Evolutionary conservation across 495 filamentous ascomycete genomes (phyloP).

Genomic region (Penicillium chermesinum): DNA sequence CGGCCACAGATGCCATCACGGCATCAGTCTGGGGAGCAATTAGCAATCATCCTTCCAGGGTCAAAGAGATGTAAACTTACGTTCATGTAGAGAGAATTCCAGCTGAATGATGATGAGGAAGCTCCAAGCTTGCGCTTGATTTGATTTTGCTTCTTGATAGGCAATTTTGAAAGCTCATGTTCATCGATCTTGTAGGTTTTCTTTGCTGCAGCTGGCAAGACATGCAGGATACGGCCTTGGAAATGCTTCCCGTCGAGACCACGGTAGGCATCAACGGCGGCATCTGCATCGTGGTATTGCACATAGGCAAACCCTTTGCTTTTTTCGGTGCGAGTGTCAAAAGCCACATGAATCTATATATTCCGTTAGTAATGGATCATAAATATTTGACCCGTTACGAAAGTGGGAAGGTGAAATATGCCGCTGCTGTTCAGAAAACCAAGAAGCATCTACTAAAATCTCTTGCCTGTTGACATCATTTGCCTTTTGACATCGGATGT

Average conservation of each 20-base stretch:
- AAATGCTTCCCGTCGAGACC: conserved; percentile 75
- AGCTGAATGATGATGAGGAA: conserved; percentile 75
- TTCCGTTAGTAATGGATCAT: conserved; percentile 34
- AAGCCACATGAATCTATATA: conserved; percentile 71
- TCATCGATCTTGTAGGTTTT: conserved; percentile 79
- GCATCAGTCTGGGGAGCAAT: conserved; percentile 61
- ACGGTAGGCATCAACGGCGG: conserved; percentile 72
- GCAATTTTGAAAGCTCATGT: conserved; percentile 78
- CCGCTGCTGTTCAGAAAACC: conserved; percentile 47
- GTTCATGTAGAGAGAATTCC: conserved; percentile 98
- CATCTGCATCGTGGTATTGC: conserved; percentile 61
- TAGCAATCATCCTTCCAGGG: conserved; percentile 14
- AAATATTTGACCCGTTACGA: conserved; percentile 19
- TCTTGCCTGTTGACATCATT: conserved; percentile 60
- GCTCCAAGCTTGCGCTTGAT: conserved; percentile 78
- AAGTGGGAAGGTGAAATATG: conserved; percentile 34
- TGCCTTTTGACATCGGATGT: conserved; percentile 82
- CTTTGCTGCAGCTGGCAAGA: conserved; percentile 76
- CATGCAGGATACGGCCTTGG: conserved; percentile 85
- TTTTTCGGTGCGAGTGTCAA: conserved; percentile 56
- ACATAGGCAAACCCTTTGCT: conserved; percentile 90
- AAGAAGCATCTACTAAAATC: conserved; percentile 80
- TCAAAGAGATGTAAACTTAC: conserved; percentile 42
- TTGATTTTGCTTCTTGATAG: conserved; percentile 88
- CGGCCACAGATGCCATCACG: conserved; percentile 84